Base-by-base conservation (phyloP, 176 grass and related monocot species). In the Eleusine coracana region DNA sequence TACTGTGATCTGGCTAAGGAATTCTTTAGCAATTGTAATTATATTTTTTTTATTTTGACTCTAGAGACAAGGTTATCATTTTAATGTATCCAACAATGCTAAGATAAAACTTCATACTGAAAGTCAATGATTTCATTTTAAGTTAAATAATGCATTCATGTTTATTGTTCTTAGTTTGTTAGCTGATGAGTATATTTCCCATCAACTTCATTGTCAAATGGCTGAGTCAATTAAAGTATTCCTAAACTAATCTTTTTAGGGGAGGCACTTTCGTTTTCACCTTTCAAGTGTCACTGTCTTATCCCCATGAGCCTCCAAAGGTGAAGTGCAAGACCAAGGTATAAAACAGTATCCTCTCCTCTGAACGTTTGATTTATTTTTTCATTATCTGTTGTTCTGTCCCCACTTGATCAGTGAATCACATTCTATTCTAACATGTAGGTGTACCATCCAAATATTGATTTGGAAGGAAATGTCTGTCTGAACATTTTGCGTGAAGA, bases 281-380 rank as follows among this genome's bases (percentile, higher is more conserved):
- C 72, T 95, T 95, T 62, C 90, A 97, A 86, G 91, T 97, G 31
- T 91, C 91, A 46, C 78, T 91, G 12, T 94, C 91, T 52, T 97
- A 97, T 81, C 94, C 94, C 89, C 94, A 97, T 59, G 94, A 97
- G 72, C 91, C 94, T 16, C 94, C 94, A 28, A 97, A 97, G 84
- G 94, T 97, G 63, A 97, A 93, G 28, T 97, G 94, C 85, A 97
- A 97, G 85, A 97, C 94, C 10, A 93, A 97, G 94, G 94, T 97
- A 93, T 71, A 70, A 86, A 31, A 66, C 28, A 38, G 1, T 60
- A 66, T 59, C 61, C 25, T 37, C 5, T 64, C n/a, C 60, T 63
- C 60, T 29, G 14, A 63, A 70, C 59, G 4, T 82, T 50, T 58
- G 60, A 45, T 41, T 83, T 51, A 17, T 60, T 70, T 74, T 34